Conservation (phyloP, 163 green algal genomes). For the Scenedesmus sp. region DNA sequence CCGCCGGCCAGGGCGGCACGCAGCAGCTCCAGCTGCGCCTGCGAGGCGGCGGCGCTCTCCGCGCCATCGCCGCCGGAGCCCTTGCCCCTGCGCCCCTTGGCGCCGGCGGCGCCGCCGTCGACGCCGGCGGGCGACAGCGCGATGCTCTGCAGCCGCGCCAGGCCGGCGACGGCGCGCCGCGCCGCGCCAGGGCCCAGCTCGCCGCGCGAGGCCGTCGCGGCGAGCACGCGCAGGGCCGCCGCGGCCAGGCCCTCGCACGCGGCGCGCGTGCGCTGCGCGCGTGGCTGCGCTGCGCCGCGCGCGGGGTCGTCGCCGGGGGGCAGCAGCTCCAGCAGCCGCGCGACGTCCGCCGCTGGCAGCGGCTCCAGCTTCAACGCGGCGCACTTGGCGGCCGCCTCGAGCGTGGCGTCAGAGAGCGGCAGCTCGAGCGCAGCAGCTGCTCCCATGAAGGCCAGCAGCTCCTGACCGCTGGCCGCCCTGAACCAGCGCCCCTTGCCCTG, state of each 20-base stretch:
- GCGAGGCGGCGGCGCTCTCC: background rate
- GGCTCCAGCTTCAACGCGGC: background rate
- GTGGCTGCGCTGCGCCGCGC: background rate
- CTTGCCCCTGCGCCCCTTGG: background rate
- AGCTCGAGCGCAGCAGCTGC: background rate
- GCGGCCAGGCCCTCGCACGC: background rate
- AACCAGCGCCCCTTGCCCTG: conserved; percentile 3
- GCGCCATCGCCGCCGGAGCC: background rate
- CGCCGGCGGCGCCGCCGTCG: background rate
- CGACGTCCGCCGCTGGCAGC: background rate
- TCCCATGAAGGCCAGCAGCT: background rate
- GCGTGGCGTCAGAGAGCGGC: background rate
- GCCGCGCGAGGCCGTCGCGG: background rate
- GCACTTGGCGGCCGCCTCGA: background rate
- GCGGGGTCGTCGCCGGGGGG: background rate
- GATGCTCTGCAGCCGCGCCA: background rate
- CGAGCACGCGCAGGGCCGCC: background rate
- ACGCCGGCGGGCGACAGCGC: background rate
- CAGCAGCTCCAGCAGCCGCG: conserved; percentile 9
- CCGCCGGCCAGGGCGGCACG: background rate
- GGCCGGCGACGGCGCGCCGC: background rate
- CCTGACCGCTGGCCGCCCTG: background rate
- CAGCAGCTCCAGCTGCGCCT: background rate
- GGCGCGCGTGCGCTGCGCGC: background rate
- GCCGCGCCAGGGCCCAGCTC: background rate